A percentile compares a stretch with the other conserved stretches of the same genome.
Conservation (phyloP, 371 early-diverging fungal species). For the Cokeromyces recurvatus region DNA sequence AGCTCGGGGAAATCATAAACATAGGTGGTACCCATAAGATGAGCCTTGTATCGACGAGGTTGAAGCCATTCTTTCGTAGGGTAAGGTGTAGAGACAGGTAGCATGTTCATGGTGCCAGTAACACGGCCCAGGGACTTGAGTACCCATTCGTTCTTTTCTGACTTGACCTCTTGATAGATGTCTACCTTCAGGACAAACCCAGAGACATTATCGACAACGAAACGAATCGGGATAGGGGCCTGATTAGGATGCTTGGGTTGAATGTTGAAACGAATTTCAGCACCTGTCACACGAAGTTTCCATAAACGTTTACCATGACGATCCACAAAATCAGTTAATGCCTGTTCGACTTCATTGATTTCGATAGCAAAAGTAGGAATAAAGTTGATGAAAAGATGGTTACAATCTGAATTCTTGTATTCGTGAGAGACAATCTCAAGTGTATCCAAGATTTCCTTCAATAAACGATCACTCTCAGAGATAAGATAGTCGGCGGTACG, state of each 20-base stretch:
- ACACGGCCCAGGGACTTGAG: conserved; percentile 68
- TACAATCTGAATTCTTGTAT: conserved; percentile 94
- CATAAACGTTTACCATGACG: conserved; percentile 93
- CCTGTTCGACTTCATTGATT: conserved; percentile 76
- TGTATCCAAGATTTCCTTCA: conserved; percentile 91
- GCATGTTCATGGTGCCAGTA: conserved; percentile 81
- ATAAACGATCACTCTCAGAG: conserved; percentile 87
- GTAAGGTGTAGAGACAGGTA: conserved; percentile 80
- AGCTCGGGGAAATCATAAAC: conserved; percentile 98
- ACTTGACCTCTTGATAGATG: conserved; percentile 85
- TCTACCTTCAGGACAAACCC: conserved; percentile 91
- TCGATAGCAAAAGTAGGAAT: conserved; percentile 93
- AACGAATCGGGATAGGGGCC: conserved; percentile 81
- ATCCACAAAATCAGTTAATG: conserved; percentile 87
- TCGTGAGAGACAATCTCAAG: conserved; percentile 86
- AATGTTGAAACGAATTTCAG: conserved; percentile 91
- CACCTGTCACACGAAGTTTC: conserved; percentile 90
- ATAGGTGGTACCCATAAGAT: conserved; percentile 96
- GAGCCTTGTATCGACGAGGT: conserved; percentile 96
- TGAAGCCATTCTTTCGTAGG: conserved; percentile 94
- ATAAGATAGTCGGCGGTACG: conserved; percentile 91
- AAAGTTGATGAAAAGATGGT: conserved; percentile 97
- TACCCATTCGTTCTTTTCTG: conserved; percentile 67
- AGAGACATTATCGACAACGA: conserved; percentile 86
- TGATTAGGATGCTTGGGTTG: conserved; percentile 57